A percentile compares a stretch with the other conserved stretches of the same genome.
Conservation (phyloP, 2,329 filamentous ascomycete genomes). For the Hawksworthiomyces lignivorus region DNA sequence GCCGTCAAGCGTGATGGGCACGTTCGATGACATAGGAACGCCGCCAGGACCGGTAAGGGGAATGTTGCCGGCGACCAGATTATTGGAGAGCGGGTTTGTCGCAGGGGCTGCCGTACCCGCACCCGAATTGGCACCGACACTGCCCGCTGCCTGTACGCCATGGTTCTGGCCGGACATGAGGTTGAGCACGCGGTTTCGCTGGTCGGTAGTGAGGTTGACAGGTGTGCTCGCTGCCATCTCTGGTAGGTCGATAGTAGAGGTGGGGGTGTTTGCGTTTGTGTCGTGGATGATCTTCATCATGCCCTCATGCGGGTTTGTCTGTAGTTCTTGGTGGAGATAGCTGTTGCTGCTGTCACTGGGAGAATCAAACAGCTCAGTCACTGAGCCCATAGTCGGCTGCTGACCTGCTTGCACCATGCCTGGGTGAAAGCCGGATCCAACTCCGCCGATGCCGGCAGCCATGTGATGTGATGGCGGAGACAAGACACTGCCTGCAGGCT, state of each 20-base stretch:
- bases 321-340: conserved; percentile 47
- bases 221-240: conserved; percentile 50
- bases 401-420: background rate
- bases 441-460: background rate
- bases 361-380: conserved; percentile 54
- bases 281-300: conserved; percentile 62
- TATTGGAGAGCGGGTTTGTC: conserved; percentile 15
- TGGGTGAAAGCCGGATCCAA: background rate
- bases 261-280: conserved; percentile 46
- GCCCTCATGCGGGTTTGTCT: conserved; percentile 49
- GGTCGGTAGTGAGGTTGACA: conserved; percentile 47
- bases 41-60: conserved; percentile 8
- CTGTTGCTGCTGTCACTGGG: conserved; percentile 34
- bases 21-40: conserved; percentile 3
- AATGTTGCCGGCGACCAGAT: background rate
- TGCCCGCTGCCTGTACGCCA: conserved; percentile 12
- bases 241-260: conserved; percentile 41
- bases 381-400: conserved; percentile 35
- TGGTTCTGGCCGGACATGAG: conserved; percentile 46
- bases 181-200: conserved; percentile 50
- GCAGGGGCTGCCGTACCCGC: too few species aligned
- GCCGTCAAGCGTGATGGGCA: conserved; percentile 6
- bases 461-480: conserved; percentile 18
- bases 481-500: too few species aligned
- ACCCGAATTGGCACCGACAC: too few species aligned